Percentiles rank a stretch among this genome's conserved stretches.
Evolutionary conservation across 805 yeast genomes (phyloP).

Genomic region (Zygosaccharomyces lentus): DNA sequence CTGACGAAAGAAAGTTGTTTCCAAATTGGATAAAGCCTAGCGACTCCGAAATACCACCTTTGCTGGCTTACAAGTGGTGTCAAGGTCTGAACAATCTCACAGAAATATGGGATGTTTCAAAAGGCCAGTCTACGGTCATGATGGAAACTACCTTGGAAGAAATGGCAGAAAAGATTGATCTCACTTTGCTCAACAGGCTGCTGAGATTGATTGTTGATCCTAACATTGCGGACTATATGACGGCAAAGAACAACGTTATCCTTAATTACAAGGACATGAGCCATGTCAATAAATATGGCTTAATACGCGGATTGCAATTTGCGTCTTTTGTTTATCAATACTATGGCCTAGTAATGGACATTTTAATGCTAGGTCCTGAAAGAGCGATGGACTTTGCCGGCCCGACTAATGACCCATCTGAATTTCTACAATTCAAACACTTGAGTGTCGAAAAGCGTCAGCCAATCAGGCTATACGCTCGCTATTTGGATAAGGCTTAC

Average conservation of each 20-base stretch:
- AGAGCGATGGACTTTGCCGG: conserved; percentile 89
- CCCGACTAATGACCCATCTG: conserved; percentile 62
- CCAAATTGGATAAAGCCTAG: conserved; percentile 97
- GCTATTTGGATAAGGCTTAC: conserved; percentile 80
- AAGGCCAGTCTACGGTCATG: conserved; percentile 79
- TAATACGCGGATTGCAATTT: conserved; percentile 84
- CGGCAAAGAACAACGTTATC: conserved; percentile 82
- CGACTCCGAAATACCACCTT: conserved; percentile 89
- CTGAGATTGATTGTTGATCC: conserved; percentile 80
- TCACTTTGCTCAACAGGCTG: conserved; percentile 78
- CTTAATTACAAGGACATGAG: conserved; percentile 91
- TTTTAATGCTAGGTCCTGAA: conserved; percentile 76
- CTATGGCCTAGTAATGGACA: conserved; percentile 81
- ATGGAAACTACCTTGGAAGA: conserved; percentile 70
- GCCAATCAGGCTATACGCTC: conserved; percentile 75
- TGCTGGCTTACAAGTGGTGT: conserved; percentile 89
- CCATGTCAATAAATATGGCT: conserved; percentile 83
- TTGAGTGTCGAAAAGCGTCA: conserved; percentile 54
- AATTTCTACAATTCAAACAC: conserved; percentile 68
- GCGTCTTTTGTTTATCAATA: conserved; percentile 86
- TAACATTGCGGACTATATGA: conserved; percentile 88
- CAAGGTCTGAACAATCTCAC: conserved; percentile 80
- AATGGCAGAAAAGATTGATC: conserved; percentile 79
- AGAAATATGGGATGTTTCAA: conserved; percentile 70
- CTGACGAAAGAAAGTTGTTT: conserved; percentile 77